Evolutionary conservation across 371 early-diverging fungal genomes (phyloP), one percentile per base, ranked within the genome.

Genomic region (Smittium culicis): DNA sequence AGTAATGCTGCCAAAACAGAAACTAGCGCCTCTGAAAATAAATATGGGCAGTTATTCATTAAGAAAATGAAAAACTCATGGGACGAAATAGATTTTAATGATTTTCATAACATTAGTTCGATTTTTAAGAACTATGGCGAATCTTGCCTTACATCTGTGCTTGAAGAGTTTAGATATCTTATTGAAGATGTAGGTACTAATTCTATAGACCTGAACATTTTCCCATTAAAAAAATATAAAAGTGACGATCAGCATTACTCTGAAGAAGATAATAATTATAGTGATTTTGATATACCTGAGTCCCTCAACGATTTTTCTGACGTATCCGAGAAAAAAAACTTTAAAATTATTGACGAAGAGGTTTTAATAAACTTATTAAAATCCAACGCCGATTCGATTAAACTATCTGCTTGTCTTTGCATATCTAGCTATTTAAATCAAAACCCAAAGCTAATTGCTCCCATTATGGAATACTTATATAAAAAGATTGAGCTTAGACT

Each of bases 381-480:
- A 1, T 87, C 89, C 67, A 80, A 88, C 0, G 85, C 85, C 31
- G 81, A 85, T 30, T 77, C 87, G 0, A 88, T 93, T 1, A 91
- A 90, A 61, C 74, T 86, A 35, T 79, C 88, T 0, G 83, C 92
- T 0, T 86, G 90, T 0, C 84, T 86, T 77, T 85, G 85, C 34
- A 76, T 94, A 29, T 65, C 69, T 1, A 29, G 68, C 1, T 31
- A 67, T 61, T 59, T 71, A 5, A 67, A 54, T 0, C n/a, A 33
- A 11, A 68, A 45, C 29, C 34, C 62, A 24, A 1, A 28, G 2
- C 63, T 54, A 27, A 34, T 62, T 0, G 28, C 66, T 24, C 56
- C 31, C 1, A 28, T 66, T 1, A 61, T 74, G 1, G 55, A 64
- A 54, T 64, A n/a, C 35, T n/a, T 64, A 24, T 45, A 27, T 32